Base-by-base conservation (phyloP, 768 basidiomycete genomes). In the Amanita polypyramis region DNA sequence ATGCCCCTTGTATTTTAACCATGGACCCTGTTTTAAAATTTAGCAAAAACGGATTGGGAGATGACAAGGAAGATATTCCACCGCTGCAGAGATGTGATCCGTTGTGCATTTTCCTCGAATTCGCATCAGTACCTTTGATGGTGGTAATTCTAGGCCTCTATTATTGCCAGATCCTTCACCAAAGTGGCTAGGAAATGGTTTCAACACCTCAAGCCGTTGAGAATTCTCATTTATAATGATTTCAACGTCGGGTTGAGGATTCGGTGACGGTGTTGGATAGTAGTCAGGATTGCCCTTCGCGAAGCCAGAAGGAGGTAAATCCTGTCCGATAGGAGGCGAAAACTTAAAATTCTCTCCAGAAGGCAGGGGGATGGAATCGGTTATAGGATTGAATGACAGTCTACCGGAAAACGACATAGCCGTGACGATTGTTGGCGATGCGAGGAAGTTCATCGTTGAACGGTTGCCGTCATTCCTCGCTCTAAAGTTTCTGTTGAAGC, bases 21-120 rank as follows among this genome's bases (percentile, higher is more conserved):
- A 99, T 29, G 93, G 90, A 2, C 96, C 96, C 86, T 58, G 19
- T 15, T 25, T 47, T 37, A 51, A 19, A 34, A 51, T 51, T 53
- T 23, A 43, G 29, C 47, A 29, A 48, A 19, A 39, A n/a, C n/a
- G 20, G 19, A 21, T 45, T 12, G 30, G 14, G 17, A 25, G 27
- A 5, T 30, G n/a, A 4, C 29, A 27, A 36, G 40, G 42, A 17
- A 12, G 21, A 27, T 9, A 14, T 67, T 81, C 43, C 56, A 88
- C 87, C 27, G 96, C 96, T 33, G 96, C 96, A 29, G 89, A 93
- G 49, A 98, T 99, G 61, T 98, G 96, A 59, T 99, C 96, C 14
- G 96, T 99, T 10, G 96, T 99, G 64, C 96, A 99, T 67, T 99
- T 98, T n/a, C 96, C 96, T 54, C 88, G 72, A 5, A 98, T 90